Conservation (phyloP, 495 filamentous ascomycete genomes). For the Hyaloscypha bicolor region DNA sequence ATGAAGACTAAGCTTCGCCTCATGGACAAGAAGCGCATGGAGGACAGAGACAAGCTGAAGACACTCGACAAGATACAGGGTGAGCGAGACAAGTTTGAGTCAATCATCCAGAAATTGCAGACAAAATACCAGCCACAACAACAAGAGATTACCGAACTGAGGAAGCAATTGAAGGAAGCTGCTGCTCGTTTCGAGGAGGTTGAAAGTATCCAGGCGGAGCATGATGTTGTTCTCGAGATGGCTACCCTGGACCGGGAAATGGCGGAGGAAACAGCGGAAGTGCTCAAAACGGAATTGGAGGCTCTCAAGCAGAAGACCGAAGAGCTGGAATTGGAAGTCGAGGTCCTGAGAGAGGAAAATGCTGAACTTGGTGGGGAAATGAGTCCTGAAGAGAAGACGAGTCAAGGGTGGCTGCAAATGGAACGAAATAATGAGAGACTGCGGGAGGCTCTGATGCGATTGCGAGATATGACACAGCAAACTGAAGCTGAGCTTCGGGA, state of each 20-base stretch:
- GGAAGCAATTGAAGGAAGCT: slow-evolving; percentile 75
- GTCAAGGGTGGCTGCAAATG: slow-evolving; percentile 88
- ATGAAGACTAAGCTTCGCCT: slow-evolving; percentile 76
- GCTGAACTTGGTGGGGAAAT: slow-evolving; percentile 79
- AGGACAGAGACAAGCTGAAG: slow-evolving; percentile 89
- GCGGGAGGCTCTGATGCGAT: slow-evolving; percentile 79
- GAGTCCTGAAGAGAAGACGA: slow-evolving; percentile 83
- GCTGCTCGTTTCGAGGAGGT: slow-evolving; percentile 67
- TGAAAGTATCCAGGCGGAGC: slow-evolving; percentile 73
- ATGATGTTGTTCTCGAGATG: slow-evolving; percentile 84
- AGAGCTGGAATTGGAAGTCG: slow-evolving; percentile 84
- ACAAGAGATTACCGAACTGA: slow-evolving; percentile 75
- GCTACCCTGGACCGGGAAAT: slow-evolving; percentile 90
- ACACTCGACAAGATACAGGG: slow-evolving; percentile 71
- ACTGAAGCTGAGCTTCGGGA: slow-evolving; percentile 77
- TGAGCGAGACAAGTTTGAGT: slow-evolving; percentile 84
- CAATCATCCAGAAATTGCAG: slow-evolving; percentile 89
- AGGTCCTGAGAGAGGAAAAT: slow-evolving; percentile 87
- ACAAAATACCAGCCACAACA: slow-evolving; percentile 87
- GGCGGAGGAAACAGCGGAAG: slow-evolving; percentile 91
- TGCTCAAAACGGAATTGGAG: slow-evolving; percentile 79
- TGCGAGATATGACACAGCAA: slow-evolving; percentile 85
- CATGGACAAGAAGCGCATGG: slow-evolving; percentile 78
- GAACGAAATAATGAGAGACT: slow-evolving; percentile 85
- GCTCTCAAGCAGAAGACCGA: slow-evolving; percentile 71